Base-by-base conservation (phyloP, 257 asterid genomes). In the Ballota nigra region DNA sequence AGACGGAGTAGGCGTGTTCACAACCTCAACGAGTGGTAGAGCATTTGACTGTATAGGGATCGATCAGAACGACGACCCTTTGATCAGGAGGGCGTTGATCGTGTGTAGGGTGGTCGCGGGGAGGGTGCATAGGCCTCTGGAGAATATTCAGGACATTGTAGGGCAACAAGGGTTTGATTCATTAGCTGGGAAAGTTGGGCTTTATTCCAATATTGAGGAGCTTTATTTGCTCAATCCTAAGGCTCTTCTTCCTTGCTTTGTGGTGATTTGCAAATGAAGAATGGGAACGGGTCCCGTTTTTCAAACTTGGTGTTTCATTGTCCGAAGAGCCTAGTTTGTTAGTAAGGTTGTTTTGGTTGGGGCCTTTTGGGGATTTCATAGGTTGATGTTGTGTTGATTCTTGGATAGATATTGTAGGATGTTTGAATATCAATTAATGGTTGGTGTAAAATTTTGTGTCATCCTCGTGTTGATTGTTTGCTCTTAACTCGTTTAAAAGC, bases 71-170 rank as follows among this genome's bases (percentile, higher is more conserved):
- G 84, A 81, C 0, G 84, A 82, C 64, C 57, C 75, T 3, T 77
- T 66, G 0, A 23, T 74, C 0, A 84, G 96, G 47, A 88, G 85
- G 75, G 96, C 97, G 0, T 67, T 93, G 86, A 81, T 88, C 0
- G 96, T 92, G 24, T 92, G 98, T 73, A 82, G 98, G 74, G 98
- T 92, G 12, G 87, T 92, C 16, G 98, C 98, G 0, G 98, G 97
- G 66, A 79, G 98, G 77, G 98, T 92, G 75, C 98, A 92, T 64
- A 76, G 88, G 81, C 98, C 97, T 3, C 56, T 91, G 74, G 97
- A 90, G 85, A 90, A 88, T 67, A 78, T 83, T 43, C 91, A 79
- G 53, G 97, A 90, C 19, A 86, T 90, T 64, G 80, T 79, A 0
- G 86, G 89, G 4, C 96, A 83, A 75, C 83, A 92, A 0, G 97